Base-by-base conservation (phyloP, 2,329 filamentous ascomycete species). In the Xylariaceae sp. region DNA sequence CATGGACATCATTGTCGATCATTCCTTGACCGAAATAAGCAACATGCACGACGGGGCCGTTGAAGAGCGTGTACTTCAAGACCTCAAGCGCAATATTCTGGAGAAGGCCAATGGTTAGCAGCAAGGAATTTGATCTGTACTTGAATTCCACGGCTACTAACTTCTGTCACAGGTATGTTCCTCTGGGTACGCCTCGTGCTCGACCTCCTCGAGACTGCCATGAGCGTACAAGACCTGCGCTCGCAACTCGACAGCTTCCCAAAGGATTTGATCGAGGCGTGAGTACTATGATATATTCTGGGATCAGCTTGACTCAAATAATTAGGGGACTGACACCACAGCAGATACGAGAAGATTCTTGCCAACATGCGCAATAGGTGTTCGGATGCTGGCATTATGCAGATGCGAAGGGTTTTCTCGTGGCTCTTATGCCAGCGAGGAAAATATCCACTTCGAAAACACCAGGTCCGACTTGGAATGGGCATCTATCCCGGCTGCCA, bases 361-460 rank as follows among this genome's bases (percentile, higher is more conserved):
- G 9, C 26, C 26, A 46, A 48, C 29, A 48, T 48, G 21, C 21
- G 30, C 36, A 48, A 40, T 29, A 39, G 19, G 19, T 48, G 46
- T 13, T 48, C 46, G 13, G 21, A 37, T 29, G 21, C n/a, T 15
- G 21, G 36, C 13, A 9, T 48, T 15, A 39, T 29, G 36, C 30
- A 48, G 34, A 48, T 48, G n/a, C 16, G 32, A 48, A 37, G 46
- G 21, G 32, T 48, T 9, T 48, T 48, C 34, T 40, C 46, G 15
- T 48, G 34, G 46, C 18, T 48, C 10, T 16, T 48, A 22, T 40
- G 21, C 26, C 46, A 48, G 32, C 12, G 21, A 29, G 46, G 46
- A 26, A 21, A 48, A 48, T 19, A 37, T 29, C 32, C 46, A 19
- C 21, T 48, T 5, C 32, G 26, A 16, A 48, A 48, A 40, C 34